Evolutionary conservation across 768 basidiomycete species (phyloP), one percentile per base, ranked within the genome.

Genomic region (Macrolepiota fuliginosa): DNA sequence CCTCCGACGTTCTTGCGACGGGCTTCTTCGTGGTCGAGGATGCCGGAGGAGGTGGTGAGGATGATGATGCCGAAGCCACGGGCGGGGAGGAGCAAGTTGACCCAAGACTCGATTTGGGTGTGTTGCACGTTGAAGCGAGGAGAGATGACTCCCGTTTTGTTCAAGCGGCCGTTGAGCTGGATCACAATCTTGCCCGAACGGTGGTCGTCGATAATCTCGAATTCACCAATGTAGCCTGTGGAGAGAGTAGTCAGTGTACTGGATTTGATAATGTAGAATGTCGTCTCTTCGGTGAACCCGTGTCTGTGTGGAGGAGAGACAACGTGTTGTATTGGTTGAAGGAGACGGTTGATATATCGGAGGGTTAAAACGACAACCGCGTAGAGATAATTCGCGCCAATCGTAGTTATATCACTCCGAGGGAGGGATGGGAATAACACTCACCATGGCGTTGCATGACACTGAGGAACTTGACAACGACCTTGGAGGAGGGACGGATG

Each of bases 71-170:
- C 97, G 76, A 99, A 98, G 19, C 90, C 90, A 88, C 97, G 89
- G 68, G 96, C 89, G 62, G 97, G 97, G 63, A 98, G 86, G 62
- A 99, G 79, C 81, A 94, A 83, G 84, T 95, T 95, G 82, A 98
- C 94, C 96, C 96, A 98, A 65, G 83, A 81, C 79, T 96, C 93
- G 70, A 98, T 97, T 73, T 96, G 90, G 69, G 77, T 88, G 64
- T 92, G 89, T 74, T 95, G 92, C 69, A 98, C 87, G 79, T 98
- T 98, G 86, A 93, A 98, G 58, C 97, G 91, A 47, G 96, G 96
- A n/a, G 96, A 98, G 79, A 98, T 98, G 73, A 99, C 96, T 69
- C 96, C 97, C n/a, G 90, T 91, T 82, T 99, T 99, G 86, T 99
- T 99, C 69, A 99, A 86, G 63, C 94, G 92, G 50, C 97, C 97